These are phyloP conservation scores for Gamsiella multidivaricata DNA, from an alignment of 192 early-diverging fungal genomes.

Conservation along the genomic window DNA sequence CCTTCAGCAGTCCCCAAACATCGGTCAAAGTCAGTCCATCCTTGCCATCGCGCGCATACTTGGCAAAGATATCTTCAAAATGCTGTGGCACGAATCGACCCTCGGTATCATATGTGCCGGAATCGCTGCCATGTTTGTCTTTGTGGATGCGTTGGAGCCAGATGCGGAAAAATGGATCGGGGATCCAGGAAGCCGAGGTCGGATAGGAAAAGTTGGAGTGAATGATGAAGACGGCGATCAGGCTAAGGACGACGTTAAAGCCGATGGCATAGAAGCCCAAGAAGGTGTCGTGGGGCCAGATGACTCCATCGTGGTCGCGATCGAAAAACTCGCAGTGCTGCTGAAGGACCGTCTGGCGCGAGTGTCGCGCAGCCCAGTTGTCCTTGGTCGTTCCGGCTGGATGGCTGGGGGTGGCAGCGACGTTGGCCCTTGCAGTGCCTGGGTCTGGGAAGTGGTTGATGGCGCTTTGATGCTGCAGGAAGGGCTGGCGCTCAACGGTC, in stretches of 20 bases:
- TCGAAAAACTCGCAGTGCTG: slow-evolving; percentile 68
- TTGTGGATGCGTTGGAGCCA: slow-evolving; percentile 60
- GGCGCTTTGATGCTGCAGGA: not conserved
- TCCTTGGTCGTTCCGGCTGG: not conserved
- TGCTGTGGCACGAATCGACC: slow-evolving; percentile 64
- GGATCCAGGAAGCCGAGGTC: slow-evolving; percentile 55
- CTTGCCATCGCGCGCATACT: slow-evolving; percentile 51
- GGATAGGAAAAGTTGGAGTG: slow-evolving; percentile 54
- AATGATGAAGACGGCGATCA: slow-evolving; percentile 53
- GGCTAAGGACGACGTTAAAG: slow-evolving; percentile 56
- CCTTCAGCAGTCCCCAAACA: slow-evolving; percentile 25
- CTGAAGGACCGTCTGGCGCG: slow-evolving; percentile 53
- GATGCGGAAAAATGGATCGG: slow-evolving; percentile 61
- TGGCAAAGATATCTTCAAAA: slow-evolving; percentile 65
- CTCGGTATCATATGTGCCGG: slow-evolving; percentile 58
- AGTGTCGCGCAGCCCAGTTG: slow-evolving; percentile 15
- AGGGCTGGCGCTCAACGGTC: slow-evolving; percentile 9
- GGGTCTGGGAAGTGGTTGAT: not conserved
- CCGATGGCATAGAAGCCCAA: slow-evolving; percentile 54
- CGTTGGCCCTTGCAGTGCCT: slow-evolving; percentile 10
- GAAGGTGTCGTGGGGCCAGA: slow-evolving; percentile 52
- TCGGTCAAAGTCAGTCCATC: slow-evolving; percentile 41
- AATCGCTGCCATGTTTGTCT: slow-evolving; percentile 64
- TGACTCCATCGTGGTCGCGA: slow-evolving; percentile 54
- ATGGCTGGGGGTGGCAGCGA: slow-evolving; percentile 5